A percentile compares a stretch with the other conserved stretches of the same genome.
Conservation (phyloP, 495 filamentous ascomycete species). For the Hypomontagnella monticulosa region DNA sequence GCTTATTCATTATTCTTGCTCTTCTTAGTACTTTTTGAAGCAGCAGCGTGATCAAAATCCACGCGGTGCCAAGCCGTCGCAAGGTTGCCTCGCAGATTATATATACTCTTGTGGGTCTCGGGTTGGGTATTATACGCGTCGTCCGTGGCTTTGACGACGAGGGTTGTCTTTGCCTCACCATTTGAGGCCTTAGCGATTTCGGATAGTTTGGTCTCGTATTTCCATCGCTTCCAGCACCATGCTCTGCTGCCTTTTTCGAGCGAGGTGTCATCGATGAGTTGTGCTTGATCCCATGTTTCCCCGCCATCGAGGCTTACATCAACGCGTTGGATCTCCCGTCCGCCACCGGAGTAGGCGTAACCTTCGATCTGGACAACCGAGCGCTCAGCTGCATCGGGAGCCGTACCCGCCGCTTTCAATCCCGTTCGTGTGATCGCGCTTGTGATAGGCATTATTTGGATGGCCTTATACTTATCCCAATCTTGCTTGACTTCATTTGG, state of each 20-base stretch:
- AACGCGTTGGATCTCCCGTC: conserved; percentile 62
- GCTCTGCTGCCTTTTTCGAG: conserved; percentile 44
- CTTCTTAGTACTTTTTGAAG: neutral
- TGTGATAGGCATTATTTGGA: conserved; percentile 71
- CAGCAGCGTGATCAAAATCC: conserved; percentile 36
- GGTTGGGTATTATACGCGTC: conserved; percentile 68
- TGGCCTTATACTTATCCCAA: conserved; percentile 63
- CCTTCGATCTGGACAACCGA: conserved; percentile 58
- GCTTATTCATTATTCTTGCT: conserved; percentile 2
- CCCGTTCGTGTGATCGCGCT: conserved; percentile 56
- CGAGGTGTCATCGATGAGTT: conserved; percentile 55
- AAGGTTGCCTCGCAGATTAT: conserved; percentile 65
- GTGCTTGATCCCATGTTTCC: conserved; percentile 62
- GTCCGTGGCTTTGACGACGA: conserved; percentile 67
- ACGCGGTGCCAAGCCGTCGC: conserved; percentile 66
- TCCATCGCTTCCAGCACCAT: conserved; percentile 68
- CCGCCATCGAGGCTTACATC: conserved; percentile 67
- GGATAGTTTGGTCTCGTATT: conserved; percentile 56
- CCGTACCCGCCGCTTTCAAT: conserved; percentile 13
- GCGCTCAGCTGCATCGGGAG: conserved; percentile 3
- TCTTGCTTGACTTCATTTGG: conserved; percentile 65
- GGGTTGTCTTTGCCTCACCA: conserved; percentile 49
- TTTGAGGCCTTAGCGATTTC: conserved; percentile 53
- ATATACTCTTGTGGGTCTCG: conserved; percentile 59
- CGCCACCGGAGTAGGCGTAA: conserved; percentile 69